Evolutionary conservation across 306 rosid genomes (phyloP).

Genomic region (Arachis hypogaea): DNA sequence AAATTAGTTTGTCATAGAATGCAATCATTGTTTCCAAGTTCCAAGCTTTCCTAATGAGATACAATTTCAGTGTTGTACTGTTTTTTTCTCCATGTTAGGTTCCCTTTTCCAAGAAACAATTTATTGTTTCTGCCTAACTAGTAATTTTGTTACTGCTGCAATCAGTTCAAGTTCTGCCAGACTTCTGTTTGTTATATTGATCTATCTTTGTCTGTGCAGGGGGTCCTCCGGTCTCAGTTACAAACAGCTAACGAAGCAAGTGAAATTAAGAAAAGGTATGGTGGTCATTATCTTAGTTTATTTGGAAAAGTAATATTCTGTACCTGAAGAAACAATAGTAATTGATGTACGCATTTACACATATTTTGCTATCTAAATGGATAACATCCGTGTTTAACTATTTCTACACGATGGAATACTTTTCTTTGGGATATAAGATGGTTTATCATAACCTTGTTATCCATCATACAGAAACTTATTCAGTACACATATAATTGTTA

Average conservation of each 20-base stretch:
- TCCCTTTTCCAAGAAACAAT: neutral
- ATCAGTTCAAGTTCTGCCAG: conserved; percentile 15
- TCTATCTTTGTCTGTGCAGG: conserved; percentile 56
- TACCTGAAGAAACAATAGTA: neutral
- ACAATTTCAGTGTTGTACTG: neutral
- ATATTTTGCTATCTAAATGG: conserved; percentile 28
- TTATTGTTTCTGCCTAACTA: neutral
- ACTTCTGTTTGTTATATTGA: conserved; percentile 33
- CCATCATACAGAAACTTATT: conserved; percentile 30
- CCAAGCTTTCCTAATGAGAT: neutral
- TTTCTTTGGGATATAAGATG: neutral
- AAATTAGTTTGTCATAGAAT: neutral
- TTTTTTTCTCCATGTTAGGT: neutral
- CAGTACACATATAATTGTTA: conserved; percentile 15
- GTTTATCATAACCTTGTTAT: conserved; percentile 2
- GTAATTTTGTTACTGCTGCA: neutral
- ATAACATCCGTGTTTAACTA: conserved; percentile 29
- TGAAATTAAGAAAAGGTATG: conserved; percentile 74
- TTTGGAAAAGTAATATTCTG: conserved; percentile 25
- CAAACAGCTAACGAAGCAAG: conserved; percentile 81
- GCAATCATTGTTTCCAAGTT: neutral
- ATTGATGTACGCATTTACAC: neutral
- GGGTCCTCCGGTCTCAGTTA: conserved; percentile 82
- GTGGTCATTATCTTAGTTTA: conserved; percentile 3
- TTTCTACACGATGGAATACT: conserved; percentile 13